Conservation (phyloP, 192 early-diverging fungal genomes). For the Gryganskiella cystojenkinii region DNA sequence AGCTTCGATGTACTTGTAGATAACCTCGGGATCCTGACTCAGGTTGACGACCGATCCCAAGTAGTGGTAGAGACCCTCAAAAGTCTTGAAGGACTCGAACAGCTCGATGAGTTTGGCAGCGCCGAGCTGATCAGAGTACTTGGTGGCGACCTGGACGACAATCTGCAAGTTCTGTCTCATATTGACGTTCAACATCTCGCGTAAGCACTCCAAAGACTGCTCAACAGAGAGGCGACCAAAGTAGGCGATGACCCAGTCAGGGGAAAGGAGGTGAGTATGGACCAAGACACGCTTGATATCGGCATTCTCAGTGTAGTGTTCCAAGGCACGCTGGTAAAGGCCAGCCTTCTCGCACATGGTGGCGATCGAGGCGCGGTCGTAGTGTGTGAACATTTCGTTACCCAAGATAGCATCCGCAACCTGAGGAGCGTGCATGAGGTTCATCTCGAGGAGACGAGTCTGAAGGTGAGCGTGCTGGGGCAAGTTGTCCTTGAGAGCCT, state of each 20-base stretch:
- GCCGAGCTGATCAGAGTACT: slow-evolving; percentile 96
- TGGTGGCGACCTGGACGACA: slow-evolving; percentile 94
- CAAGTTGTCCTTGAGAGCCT: slow-evolving; percentile 94
- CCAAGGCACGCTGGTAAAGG: slow-evolving; percentile 93
- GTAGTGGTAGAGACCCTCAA: slow-evolving; percentile 97
- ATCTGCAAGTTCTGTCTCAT: slow-evolving; percentile 96
- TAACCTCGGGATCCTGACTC: slow-evolving; percentile 93
- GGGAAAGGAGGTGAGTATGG: slow-evolving; percentile 84
- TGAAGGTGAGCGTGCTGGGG: slow-evolving; percentile 94
- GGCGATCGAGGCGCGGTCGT: slow-evolving; percentile 93
- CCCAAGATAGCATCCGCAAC: slow-evolving; percentile 98
- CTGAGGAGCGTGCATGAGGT: slow-evolving; percentile 95
- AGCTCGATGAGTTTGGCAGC: slow-evolving; percentile 88
- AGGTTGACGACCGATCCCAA: slow-evolving; percentile 96
- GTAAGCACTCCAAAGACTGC: slow-evolving; percentile 93
- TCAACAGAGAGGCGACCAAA: slow-evolving; percentile 98
- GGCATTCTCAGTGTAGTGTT: slow-evolving; percentile 95
- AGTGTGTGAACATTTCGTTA: slow-evolving; percentile 96
- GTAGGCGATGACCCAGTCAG: slow-evolving; percentile 94
- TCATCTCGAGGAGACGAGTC: slow-evolving; percentile 97
- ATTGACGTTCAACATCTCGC: slow-evolving; percentile 93
- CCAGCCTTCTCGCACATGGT: slow-evolving; percentile 98
- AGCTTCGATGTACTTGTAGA: slow-evolving; percentile 99
- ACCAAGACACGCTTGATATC: slow-evolving; percentile 97
- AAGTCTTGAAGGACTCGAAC: slow-evolving; percentile 92